A percentile compares a stretch with the other conserved stretches of the same genome.
Conservation (phyloP, 1,139 yeast species). For the Insectozyma bohioensis region DNA sequence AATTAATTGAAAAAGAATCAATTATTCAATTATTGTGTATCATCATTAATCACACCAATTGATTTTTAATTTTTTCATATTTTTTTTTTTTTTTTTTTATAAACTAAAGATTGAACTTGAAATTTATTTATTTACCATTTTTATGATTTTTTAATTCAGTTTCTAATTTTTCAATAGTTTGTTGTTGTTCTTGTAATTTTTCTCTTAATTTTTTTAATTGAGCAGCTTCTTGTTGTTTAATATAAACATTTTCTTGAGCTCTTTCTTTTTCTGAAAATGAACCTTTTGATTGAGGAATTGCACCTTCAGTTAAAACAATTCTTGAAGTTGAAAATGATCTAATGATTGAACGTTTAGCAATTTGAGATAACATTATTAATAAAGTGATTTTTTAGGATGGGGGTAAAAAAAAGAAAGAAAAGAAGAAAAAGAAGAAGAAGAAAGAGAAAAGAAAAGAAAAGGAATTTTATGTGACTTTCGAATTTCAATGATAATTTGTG, state of each 20-base stretch:
- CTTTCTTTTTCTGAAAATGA: constrained; percentile 45
- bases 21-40: too few species aligned
- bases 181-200: constrained; percentile 46
- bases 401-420: too few species aligned
- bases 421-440: too few species aligned
- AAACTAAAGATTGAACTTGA: too few species aligned
- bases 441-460: too few species aligned
- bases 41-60: too few species aligned
- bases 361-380: constrained; percentile 33
- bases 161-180: constrained; percentile 43
- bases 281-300: constrained; percentile 26
- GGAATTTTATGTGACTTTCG: too few species aligned
- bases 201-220: constrained; percentile 49
- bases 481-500: too few species aligned
- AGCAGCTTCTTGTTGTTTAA: constrained; percentile 49
- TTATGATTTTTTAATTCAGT: constrained; percentile 38
- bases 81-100: too few species aligned
- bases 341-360: constrained; percentile 23
- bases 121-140: constrained; percentile 22
- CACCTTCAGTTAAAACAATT: constrained; percentile 28
- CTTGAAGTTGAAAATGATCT: constrained; percentile 44
- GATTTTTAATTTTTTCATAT: too few species aligned
- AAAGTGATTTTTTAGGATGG: too few species aligned
- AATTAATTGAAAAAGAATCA: too few species aligned
- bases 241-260: constrained; percentile 45